Evolutionary conservation across 371 early-diverging fungal genomes (phyloP), one percentile per base, ranked within the genome.

Genomic region (Mucor circinelloides): DNA sequence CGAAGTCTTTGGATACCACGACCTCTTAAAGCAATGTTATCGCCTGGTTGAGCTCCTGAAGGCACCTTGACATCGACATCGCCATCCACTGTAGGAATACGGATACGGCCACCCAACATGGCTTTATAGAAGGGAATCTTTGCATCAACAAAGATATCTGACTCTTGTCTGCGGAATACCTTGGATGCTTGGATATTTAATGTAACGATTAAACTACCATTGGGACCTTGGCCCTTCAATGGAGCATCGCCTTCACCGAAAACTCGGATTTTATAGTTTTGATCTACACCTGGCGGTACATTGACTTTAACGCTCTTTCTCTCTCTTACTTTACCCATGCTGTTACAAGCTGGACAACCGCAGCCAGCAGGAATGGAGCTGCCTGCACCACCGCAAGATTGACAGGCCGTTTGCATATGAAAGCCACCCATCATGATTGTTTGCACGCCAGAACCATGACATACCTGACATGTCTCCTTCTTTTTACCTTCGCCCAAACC

Each of bases 41-140:
- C 97, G 15, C 89, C 91, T 0, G 96, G 94, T 72, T 97, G 98
- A 21, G 93, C 86, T 23, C 96, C 97, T 6, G 91, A 69, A 6
- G 90, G 91, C 19, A 97, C 75, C 63, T 87, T 92, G 46, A 97
- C 77, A 52, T 96, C 97, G 1, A 96, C 94, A 64, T 95, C 93
- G 36, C 98, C 97, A 73, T 94, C 94, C 3, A 97, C 84, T 2
- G 97, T 96, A 6, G 95, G 97, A 32, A 97, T 86, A 17, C 88
- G 83, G 15, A 96, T 76, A 4, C 80, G 80, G 36, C 98, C 98
- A 31, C 98, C 98, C 31, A 97, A 77, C 8, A 95, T 75, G 1
- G 97, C 97, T 1, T 85, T 91, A 28, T 89, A 85, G 68, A 97
- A 87, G 8, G 98, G 97, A 21, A 97, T 77, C 1, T 77, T 72